phyloP scores from a whole-genome alignment of 73 alveolate species.

The Paramecium caudatum region DNA sequence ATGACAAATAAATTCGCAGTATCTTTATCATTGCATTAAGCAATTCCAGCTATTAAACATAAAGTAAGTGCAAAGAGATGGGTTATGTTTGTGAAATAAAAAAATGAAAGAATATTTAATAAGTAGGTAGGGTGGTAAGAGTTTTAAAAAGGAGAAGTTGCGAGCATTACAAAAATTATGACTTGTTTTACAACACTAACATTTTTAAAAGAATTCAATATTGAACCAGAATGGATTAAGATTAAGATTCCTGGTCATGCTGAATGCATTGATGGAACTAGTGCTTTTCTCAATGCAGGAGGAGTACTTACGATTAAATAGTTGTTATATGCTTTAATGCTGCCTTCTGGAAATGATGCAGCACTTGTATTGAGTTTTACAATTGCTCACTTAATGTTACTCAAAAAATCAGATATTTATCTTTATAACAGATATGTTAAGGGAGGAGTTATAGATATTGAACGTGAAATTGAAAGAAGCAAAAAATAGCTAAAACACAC shows the following conservation, averaged over 20 bases:
- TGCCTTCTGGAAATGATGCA: conserved; percentile 87
- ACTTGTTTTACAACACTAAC: conserved; percentile 71
- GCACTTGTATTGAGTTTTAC: conserved; percentile 74
- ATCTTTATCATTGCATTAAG: conserved; percentile 59
- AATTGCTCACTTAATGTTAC: not conserved
- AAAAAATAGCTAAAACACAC: conserved; percentile 5
- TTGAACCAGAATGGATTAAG: conserved; percentile 69
- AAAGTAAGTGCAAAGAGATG: conserved; percentile 66
- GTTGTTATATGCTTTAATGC: conserved; percentile 80
- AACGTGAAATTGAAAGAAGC: conserved; percentile 18
- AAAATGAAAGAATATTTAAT: not conserved
- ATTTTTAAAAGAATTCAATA: conserved; percentile 58
- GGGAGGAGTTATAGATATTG: conserved; percentile 8
- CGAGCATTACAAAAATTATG: conserved; percentile 73
- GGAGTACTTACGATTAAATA: conserved; percentile 75
- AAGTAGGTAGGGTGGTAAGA: conserved; percentile 15
- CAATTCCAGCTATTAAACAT: conserved; percentile 21
- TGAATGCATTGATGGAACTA: conserved; percentile 80
- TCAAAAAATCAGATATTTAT: not conserved
- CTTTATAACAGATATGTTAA: not conserved
- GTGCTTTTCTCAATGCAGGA: conserved; percentile 80
- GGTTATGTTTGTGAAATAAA: conserved; percentile 26
- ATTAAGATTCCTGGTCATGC: conserved; percentile 78
- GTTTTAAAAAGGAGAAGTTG: conserved; percentile 51
- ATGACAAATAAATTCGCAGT: not conserved